A percentile compares a stretch with the other conserved stretches of the same genome.
Conservation (phyloP, 371 early-diverging fungal genomes). For the Circinella umbellata region DNA sequence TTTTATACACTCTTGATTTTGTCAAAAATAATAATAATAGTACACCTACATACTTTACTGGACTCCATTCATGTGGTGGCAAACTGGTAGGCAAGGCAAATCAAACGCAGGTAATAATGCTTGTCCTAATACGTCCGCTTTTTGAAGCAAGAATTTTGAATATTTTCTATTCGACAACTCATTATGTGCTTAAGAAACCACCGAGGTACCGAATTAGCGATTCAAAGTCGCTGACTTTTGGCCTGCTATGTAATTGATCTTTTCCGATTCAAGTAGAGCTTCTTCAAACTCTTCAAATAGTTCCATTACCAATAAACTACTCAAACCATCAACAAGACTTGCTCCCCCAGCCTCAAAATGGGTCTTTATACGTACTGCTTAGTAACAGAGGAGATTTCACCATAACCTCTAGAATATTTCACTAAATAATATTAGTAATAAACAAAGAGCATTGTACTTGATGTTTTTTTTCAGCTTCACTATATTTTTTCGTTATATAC, state of each 20-base stretch:
- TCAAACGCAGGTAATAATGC: conserved; percentile 64
- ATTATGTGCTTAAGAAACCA: conserved; percentile 83
- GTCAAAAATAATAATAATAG: too few species aligned
- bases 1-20: too few species aligned
- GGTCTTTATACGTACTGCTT: conserved; percentile 50
- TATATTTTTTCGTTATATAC: neutral
- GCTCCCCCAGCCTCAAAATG: conserved; percentile 78
- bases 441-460: too few species aligned
- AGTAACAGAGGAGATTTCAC: conserved; percentile 61
- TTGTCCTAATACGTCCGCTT: conserved; percentile 60
- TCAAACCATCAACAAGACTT: conserved; percentile 85
- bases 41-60: conserved; percentile 31
- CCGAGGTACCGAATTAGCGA: conserved; percentile 90
- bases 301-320: conserved; percentile 82
- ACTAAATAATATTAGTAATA: neutral
- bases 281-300: conserved; percentile 69
- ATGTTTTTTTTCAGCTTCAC: too few species aligned
- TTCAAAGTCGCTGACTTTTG: conserved; percentile 81
- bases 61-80: conserved; percentile 54
- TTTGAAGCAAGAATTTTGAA: conserved; percentile 37
- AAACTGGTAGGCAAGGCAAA: conserved; percentile 58
- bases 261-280: conserved; percentile 59
- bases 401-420: conserved; percentile 59
- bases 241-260: conserved; percentile 48
- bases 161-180: conserved; percentile 59